Conservation (phyloP, 2,329 filamentous ascomycete genomes). For the Neopestalotiopsis sp. region DNA sequence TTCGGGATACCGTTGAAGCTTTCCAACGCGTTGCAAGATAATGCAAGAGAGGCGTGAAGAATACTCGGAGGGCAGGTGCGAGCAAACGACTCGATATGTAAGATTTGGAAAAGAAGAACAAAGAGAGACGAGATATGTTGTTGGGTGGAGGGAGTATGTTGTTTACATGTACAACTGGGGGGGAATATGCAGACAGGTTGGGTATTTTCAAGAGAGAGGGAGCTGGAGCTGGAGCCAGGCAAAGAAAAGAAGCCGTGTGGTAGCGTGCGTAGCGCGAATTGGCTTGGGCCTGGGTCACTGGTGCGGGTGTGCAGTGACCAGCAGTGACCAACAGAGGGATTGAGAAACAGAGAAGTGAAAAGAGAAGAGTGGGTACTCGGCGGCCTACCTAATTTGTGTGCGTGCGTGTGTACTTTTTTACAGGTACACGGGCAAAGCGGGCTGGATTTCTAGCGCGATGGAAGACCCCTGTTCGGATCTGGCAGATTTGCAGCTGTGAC, state of each 20-base stretch:
- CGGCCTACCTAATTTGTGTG: constrained; percentile 2
- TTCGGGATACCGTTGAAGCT: neutral
- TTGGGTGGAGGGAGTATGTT: constrained; percentile 12
- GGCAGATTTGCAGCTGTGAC: constrained; percentile 3
- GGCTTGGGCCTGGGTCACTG: neutral
- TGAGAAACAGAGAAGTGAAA: neutral
- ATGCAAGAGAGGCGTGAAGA: constrained; percentile 1
- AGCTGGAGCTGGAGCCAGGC: neutral
- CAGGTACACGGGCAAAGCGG: neutral
- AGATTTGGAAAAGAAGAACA: neutral
- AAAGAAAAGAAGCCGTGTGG: neutral
- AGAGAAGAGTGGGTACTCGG: neutral
- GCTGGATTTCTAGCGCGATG: constrained; percentile 10
- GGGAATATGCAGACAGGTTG: constrained; percentile 12
- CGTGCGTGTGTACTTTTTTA: neutral
- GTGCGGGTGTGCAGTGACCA: neutral
- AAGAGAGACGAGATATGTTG: neutral
- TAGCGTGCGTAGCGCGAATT: neutral
- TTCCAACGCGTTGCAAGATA: constrained; percentile 2
- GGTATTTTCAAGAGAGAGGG: constrained; percentile 21
- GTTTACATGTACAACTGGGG: constrained; percentile 10
- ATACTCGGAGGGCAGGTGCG: constrained; percentile 1
- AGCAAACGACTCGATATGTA: constrained; percentile 1
- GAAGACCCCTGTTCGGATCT: neutral
- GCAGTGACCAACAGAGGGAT: neutral